Base-by-base conservation (phyloP, 2,329 filamentous ascomycete genomes). In the Podosphaera fusca region DNA sequence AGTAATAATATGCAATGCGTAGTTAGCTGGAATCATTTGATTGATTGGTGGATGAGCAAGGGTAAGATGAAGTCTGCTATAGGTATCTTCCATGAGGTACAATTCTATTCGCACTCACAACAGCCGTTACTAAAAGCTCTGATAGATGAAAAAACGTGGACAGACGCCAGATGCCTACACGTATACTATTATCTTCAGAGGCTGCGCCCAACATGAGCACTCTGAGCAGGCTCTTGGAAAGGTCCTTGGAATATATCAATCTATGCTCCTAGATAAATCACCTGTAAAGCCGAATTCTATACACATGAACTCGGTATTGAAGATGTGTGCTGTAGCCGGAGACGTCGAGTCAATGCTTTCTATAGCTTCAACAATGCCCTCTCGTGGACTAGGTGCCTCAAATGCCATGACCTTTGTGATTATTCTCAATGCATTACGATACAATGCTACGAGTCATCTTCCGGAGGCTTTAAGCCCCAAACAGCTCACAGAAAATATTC, bases 91-190 rank as follows among this genome's bases (percentile, higher is more conserved):
- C 95, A 95, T 68, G 90, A 96, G 69, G 84, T 85, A 68, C 60
- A 54, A 34, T 10, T 38, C 33, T 29, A 42, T n/a, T 12, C n/a
- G 6, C 45, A n/a, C 45, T 31, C 60, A 51, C 36, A 29, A 7
- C 1, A 29, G 33, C 31, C 9, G 34, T 58, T 55, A 59, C 53
- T 61, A 64, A 56, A 64, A 53, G 9, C 30, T 21, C 5, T 60
- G 58, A 47, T 40, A 87, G 84, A 96, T 98, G 90, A 98, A 96
- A 72, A 96, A 96, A 71, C 78, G 88, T 60, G 82, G 75, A 4
- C 84, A 94, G 64, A 74, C 77, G 33, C 90, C 92, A 0, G 90
- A 89, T 67, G 77, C 80, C 2, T 78, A 83, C 64, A 95, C 92
- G 0, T 95, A 85, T 67, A 92, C 86, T 21, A 81, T 86, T 58